Base-by-base conservation (phyloP, 345 rosid genomes). In the Aurinia saxatilis region DNA sequence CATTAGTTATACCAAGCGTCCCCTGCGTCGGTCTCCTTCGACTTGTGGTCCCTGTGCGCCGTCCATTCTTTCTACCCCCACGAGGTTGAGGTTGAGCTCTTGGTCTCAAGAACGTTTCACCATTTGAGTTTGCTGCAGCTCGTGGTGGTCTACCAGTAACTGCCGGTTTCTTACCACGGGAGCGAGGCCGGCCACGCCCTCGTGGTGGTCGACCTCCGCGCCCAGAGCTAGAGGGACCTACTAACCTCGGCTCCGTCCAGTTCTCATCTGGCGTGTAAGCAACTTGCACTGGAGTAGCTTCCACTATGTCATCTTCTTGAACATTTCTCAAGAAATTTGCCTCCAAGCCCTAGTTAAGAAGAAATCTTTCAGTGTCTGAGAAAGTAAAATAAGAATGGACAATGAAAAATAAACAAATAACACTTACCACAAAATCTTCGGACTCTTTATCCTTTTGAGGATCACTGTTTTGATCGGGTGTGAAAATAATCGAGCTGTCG, bases 401-500 rank as follows among this genome's bases (percentile, higher is more conserved):
- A n/a, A n/a, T n/a, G n/a, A n/a, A n/a, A n/a, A n/a, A n/a, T n/a
- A n/a, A n/a, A n/a, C n/a, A n/a, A n/a, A n/a, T n/a, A n/a, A n/a
- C 34, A 77, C 92, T 85, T 66, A 91, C 98, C 14, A 66, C 51
- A 19, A 65, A 66, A 47, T 72, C 75, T 47, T 69, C 79, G 7
- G 77, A 46, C 56, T 73, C 73, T 72, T 76, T 78, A 33, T 79
- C 82, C 57, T 79, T 79, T 41, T 53, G 75, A 39, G 78, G 67
- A 33, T 81, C 82, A 0, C 44, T 60, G 56, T 71, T 79, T 60
- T 80, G 86, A 57, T 85, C 76, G 0, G 64, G 77, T 1, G 63
- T 46, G 78, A 82, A 91, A 10, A 69, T 18, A 57, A 91, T 73
- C 16, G 91, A 71, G 29, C 75, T 60, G 44, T 91, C 98, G 14